Percentiles rank a stretch among this genome's conserved stretches.
Conservation (phyloP, 768 basidiomycete species). For the Termitomyces sp. region DNA sequence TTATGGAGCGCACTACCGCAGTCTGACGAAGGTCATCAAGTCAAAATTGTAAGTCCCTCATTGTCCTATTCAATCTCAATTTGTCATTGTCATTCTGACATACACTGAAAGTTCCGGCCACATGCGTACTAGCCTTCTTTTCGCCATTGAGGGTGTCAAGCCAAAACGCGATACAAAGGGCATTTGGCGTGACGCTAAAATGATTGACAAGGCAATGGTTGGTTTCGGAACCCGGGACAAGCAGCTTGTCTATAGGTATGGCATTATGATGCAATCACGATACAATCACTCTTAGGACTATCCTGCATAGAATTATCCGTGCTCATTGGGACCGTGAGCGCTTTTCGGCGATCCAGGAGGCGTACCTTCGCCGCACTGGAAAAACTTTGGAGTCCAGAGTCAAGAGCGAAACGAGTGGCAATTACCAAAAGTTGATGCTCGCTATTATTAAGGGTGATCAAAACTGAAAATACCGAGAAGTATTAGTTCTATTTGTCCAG, state of each 20-base stretch:
- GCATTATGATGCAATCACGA: neutral
- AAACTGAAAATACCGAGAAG: neutral
- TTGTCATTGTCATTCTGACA: neutral
- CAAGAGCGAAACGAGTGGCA: constrained; percentile 47
- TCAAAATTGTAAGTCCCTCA: constrained; percentile 28
- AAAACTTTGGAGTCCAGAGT: constrained; percentile 37
- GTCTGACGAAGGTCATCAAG: constrained; percentile 33
- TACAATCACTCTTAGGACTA: neutral
- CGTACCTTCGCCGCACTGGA: constrained; percentile 38
- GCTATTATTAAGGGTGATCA: constrained; percentile 13
- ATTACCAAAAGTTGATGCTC: constrained; percentile 35
- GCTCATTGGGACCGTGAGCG: constrained; percentile 45
- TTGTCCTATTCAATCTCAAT: neutral
- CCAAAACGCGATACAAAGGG: constrained; percentile 42
- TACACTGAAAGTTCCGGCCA: constrained; percentile 32
- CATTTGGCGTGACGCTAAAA: constrained; percentile 46
- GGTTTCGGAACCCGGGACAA: constrained; percentile 49
- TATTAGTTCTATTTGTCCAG: neutral
- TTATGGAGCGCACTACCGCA: constrained; percentile 27
- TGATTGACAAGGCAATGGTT: constrained; percentile 45
- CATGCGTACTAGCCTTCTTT: constrained; percentile 38
- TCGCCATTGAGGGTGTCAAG: constrained; percentile 40
- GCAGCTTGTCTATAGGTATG: constrained; percentile 31
- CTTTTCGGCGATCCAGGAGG: constrained; percentile 40
- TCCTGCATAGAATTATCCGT: constrained; percentile 32